These are phyloP conservation scores for Jaapia argillacea DNA, from an alignment of 768 basidiomycete genomes.

Conservation along the genomic window DNA sequence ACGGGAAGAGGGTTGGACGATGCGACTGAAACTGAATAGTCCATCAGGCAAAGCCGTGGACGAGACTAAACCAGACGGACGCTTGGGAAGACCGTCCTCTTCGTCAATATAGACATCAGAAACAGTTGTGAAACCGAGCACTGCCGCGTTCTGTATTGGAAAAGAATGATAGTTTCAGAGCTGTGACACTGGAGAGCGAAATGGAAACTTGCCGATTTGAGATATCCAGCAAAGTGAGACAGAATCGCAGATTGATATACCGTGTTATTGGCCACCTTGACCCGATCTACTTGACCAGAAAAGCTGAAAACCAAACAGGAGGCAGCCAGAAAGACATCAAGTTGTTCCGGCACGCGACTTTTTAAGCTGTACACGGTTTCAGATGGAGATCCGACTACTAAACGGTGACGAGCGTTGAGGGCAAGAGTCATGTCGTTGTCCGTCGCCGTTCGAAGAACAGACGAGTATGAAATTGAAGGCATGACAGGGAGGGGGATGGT, in stretches of 20 bases:
- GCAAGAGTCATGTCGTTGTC: slow-evolving; percentile 33
- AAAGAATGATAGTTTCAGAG: slow-evolving; percentile 2
- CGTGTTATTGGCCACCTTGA: slow-evolving; percentile 24
- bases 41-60: neutral
- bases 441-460: slow-evolving; percentile 31
- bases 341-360: slow-evolving; percentile 21
- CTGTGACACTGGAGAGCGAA: too few relatives aligned
- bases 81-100: slow-evolving; percentile 28
- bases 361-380: slow-evolving; percentile 20
- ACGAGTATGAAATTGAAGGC: slow-evolving; percentile 21
- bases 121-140: slow-evolving; percentile 47
- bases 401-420: slow-evolving; percentile 35
- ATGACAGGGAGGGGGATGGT: slow-evolving; percentile 8
- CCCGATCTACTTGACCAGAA: slow-evolving; percentile 41
- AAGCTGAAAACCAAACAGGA: slow-evolving; percentile 43
- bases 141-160: slow-evolving; percentile 40
- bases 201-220: slow-evolving; percentile 32
- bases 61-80: slow-evolving; percentile 17
- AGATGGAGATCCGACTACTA: slow-evolving; percentile 25
- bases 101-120: slow-evolving; percentile 43
- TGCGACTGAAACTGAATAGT: neutral
- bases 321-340: slow-evolving; percentile 42
- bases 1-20: neutral
- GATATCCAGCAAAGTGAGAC: slow-evolving; percentile 36
- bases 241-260: slow-evolving; percentile 41